Evolutionary conservation across 257 asterid species (phyloP).

Genomic region (Solanum corneliomulleri): DNA sequence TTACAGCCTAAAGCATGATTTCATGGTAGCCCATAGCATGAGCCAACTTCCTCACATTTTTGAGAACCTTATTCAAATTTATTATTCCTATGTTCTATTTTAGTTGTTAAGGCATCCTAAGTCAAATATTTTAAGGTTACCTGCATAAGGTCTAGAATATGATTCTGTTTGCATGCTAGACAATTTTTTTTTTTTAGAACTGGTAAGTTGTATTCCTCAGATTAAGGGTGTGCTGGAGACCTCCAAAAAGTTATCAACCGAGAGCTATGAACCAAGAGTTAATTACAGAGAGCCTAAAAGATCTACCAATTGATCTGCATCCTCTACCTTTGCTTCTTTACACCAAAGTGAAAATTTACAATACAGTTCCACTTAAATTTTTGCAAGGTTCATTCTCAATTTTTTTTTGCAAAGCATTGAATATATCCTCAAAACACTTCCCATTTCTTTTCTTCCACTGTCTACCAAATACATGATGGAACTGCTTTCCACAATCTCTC

Average conservation of each 20-base stretch:
- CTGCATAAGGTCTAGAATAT: not conserved
- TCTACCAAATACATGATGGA: not conserved
- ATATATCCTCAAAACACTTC: not conserved
- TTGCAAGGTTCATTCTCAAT: not conserved
- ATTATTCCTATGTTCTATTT: not conserved
- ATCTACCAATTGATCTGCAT: not conserved
- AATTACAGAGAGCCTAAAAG: not conserved
- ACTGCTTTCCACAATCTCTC: not conserved
- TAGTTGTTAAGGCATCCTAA: not conserved
- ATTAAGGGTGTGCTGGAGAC: not conserved
- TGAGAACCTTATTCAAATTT: not conserved
- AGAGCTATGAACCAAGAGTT: not conserved
- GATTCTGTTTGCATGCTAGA: not conserved
- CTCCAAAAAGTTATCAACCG: not conserved
- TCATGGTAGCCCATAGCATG: not conserved
- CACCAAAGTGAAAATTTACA: not conserved
- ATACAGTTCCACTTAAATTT: too few species aligned
- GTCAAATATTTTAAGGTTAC: not conserved
- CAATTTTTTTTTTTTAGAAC: not conserved
- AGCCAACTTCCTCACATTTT: not conserved
- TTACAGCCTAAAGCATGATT: not conserved
- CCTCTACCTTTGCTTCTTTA: not conserved
- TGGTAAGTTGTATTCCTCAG: not conserved
- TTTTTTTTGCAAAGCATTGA: too few species aligned
- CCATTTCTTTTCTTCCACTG: not conserved